Evolutionary conservation across 1,284 basidiomycete species (phyloP), one percentile per base, ranked within the genome.

Genomic region (Fomitopsis schrenkii): DNA sequence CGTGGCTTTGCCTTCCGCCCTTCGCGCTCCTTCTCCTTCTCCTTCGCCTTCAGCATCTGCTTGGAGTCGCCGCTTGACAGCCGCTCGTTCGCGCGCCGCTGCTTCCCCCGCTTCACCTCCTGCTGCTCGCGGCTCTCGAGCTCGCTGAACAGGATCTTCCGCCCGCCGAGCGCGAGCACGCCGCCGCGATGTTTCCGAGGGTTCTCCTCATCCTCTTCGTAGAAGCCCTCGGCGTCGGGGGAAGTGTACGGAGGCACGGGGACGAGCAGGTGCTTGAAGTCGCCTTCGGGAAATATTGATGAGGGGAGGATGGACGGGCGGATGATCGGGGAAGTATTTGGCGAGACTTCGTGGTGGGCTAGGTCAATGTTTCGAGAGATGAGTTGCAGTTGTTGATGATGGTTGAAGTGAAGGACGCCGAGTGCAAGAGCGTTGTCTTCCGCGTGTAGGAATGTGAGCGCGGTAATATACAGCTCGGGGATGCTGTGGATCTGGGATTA

Each of bases 381-480:
- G 26, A 90, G 78, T 57, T 87, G 87, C 2, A 89, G 74, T 17
- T 80, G 79, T 55, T 83, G 80, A 53, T 84, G 77, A 67, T 87
- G 83, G 67, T 94, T 85, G 15, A 86, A 72, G 63, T 91, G 83
- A 5, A 94, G 76, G 59, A 95, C 86, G 2, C 83, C 85, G 36
- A 95, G 71, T 0, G 83, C 75, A 50, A 83, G 82, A 14, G 80
- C 78, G n/a, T 80, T 77, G 1, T 60, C 56, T 5, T 59, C 57
- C 0, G 77, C 54, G 35, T 86, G 78, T 10, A 93, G 71, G 75
- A 95, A 92, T 1, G 83, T 77, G 22, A 94, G 70, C 15, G 87
- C 83, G 22, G 94, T 77, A 3, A 96, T 76, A 67, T 88, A 93
- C 60, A 91, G 75, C 68, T 95, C 93, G 6, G 85, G 83, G 42